Conservation (phyloP, 2,329 filamentous ascomycete genomes). For the Graphilbum sp. region DNA sequence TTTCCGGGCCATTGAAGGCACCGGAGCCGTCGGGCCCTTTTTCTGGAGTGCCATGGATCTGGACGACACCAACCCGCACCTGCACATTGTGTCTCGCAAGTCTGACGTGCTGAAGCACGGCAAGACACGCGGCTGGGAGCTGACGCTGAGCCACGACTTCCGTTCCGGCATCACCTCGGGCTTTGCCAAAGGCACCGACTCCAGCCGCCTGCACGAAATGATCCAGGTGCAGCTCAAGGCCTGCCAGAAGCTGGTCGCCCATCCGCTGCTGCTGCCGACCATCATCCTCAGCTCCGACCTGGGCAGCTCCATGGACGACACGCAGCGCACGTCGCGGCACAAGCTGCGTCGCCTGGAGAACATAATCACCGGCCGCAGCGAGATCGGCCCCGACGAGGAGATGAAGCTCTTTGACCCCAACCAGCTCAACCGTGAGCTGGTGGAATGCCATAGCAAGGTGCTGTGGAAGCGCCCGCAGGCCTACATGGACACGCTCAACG, state of each 20-base stretch:
- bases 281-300: slow-evolving; percentile 44
- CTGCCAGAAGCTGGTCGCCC: slow-evolving; percentile 32
- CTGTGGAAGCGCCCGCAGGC: slow-evolving; percentile 33
- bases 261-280: slow-evolving; percentile 41
- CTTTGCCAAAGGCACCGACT: slow-evolving; percentile 43
- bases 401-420: slow-evolving; percentile 41
- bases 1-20: slow-evolving; percentile 40
- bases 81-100: slow-evolving; percentile 48
- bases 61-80: slow-evolving; percentile 37
- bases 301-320: slow-evolving; percentile 37
- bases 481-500: slow-evolving; percentile 20
- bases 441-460: slow-evolving; percentile 36
- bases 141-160: slow-evolving; percentile 44
- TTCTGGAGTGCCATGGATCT: slow-evolving; percentile 44
- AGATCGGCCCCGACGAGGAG: slow-evolving; percentile 38
- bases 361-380: slow-evolving; percentile 42
- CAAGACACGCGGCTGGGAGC: slow-evolving; percentile 46
- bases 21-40: slow-evolving; percentile 43
- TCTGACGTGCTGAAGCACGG: slow-evolving; percentile 51
- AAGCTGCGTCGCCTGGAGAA: slow-evolving; percentile 46
- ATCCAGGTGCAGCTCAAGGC: slow-evolving; percentile 30
- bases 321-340: slow-evolving; percentile 45
- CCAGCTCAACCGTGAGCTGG: slow-evolving; percentile 42
- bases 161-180: slow-evolving; percentile 38
- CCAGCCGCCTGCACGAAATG: slow-evolving; percentile 33